Evolutionary conservation across 148 eudicot species (phyloP), one percentile per base, ranked within the genome.

Genomic region (Amaranthus cruentus): DNA sequence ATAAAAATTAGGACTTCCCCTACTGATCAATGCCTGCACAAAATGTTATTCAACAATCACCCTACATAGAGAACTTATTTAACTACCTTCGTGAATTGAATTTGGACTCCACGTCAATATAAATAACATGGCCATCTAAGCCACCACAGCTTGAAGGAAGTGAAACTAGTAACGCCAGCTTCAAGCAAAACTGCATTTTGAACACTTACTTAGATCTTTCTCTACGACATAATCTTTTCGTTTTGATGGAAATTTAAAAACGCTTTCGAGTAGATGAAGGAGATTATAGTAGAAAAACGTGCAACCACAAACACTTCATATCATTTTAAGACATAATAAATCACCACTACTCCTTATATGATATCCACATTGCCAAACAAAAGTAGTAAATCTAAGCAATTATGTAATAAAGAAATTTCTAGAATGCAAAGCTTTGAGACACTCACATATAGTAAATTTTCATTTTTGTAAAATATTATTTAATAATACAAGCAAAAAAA

Each of bases 81-180:
- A 63, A 50, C 28, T 85, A 92, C 98, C 98, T 90, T 85, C 87
- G 86, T 71, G 98, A 90, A 81, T 88, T 90, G 72, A 90, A 90
- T 78, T 92, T 92, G 79, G 93, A 90, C 85, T 92, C 98, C 79
- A 89, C 84, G 64, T 92, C 98, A 65, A 92, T 77, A 85, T 92
- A 92, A 76, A 92, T 85, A 48, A 87, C 96, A 47, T 55, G 88
- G 77, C 98, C 96, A 75, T 85, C 89, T 78, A 92, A 79, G 69
- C 98, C 96, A 50, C 98, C 98, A 84, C 79, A 90, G 68, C 72
- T 80, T 55, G 85, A 77, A 68, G 98, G 98, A 78, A 92, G 86
- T 57, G 96, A 86, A 75, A 93, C 91, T 76, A 92, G 79, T 71
- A 92, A 73, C 13, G 98, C 83, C 79, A 92, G 91, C 85, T 92